These are phyloP conservation scores for Aspergillus hancockii DNA, from an alignment of 495 filamentous ascomycete genomes.

Conservation along the genomic window DNA sequence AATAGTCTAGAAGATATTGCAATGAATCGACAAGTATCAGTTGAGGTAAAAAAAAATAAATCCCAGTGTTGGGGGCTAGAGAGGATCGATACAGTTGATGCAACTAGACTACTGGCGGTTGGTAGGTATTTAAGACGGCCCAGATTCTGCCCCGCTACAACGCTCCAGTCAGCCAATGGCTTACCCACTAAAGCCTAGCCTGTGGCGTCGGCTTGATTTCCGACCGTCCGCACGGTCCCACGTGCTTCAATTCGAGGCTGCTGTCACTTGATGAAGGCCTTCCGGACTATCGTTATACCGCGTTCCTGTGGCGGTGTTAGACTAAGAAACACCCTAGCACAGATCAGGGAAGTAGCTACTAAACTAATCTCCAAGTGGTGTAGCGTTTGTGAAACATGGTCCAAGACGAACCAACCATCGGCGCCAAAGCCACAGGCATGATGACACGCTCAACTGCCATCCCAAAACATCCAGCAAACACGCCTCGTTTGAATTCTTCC, in stretches of 20 bases:
- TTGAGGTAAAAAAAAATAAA: not conserved
- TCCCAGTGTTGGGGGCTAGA: not conserved
- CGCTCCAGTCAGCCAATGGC: not conserved
- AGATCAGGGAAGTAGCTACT: constrained; percentile 1
- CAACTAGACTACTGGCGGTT: not conserved
- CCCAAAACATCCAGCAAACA: constrained; percentile 20
- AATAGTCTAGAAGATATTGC: not conserved
- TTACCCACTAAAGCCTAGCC: not conserved
- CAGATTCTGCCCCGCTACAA: not conserved
- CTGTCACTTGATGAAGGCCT: not conserved
- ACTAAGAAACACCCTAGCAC: constrained; percentile 14
- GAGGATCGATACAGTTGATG: constrained; percentile 4
- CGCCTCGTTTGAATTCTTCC: constrained; percentile 6
- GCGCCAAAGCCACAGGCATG: constrained; percentile 18
- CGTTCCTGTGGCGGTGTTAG: constrained; percentile 7
- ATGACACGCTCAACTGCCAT: constrained; percentile 14
- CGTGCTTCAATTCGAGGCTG: constrained; percentile 3
- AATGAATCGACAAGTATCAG: not conserved
- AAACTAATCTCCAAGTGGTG: constrained; percentile 1
- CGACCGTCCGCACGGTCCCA: constrained; percentile 6
- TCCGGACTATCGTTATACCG: not conserved
- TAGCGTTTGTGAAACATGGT: constrained; percentile 10
- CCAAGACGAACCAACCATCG: constrained; percentile 22
- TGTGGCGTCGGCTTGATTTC: constrained; percentile 1
- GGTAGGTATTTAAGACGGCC: not conserved